Conservation (phyloP, 192 early-diverging fungal genomes). For the Paraglomus occultum region DNA sequence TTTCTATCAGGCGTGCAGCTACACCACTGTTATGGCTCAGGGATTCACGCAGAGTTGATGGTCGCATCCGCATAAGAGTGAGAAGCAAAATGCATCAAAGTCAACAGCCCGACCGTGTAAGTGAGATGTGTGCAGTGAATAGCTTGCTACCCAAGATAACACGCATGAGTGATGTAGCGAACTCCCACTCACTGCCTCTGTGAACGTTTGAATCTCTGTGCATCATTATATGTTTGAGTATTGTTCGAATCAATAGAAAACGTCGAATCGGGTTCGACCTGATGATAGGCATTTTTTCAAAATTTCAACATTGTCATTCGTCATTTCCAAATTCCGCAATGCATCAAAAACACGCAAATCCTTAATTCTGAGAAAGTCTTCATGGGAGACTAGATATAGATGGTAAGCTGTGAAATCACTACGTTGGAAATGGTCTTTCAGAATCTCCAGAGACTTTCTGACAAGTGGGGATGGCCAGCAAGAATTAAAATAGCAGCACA, state of each 20-base stretch:
- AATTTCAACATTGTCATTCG: neutral
- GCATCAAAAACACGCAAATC: neutral
- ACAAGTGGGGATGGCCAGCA: no score
- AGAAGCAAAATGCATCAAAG: neutral
- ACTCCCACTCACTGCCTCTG: neutral
- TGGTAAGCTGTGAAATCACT: neutral
- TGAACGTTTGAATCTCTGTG: conserved; percentile 5
- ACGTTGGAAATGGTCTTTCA: neutral
- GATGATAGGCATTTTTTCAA: neutral
- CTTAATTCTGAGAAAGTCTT: neutral
- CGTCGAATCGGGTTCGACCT: neutral
- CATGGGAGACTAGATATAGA: neutral
- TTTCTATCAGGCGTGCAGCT: no score
- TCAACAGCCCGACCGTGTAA: neutral
- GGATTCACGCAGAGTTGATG: no score
- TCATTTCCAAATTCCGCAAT: conserved; percentile 4
- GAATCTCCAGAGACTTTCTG: neutral
- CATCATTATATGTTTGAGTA: neutral
- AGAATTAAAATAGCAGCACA: no score
- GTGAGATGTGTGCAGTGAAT: neutral
- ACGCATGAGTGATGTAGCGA: neutral
- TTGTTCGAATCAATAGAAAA: neutral
- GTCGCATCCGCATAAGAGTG: no score
- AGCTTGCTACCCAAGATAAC: neutral
- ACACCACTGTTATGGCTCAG: no score